Evolutionary conservation across 208 protist genomes (phyloP).

Genomic region (Crithidia mellificae): DNA sequence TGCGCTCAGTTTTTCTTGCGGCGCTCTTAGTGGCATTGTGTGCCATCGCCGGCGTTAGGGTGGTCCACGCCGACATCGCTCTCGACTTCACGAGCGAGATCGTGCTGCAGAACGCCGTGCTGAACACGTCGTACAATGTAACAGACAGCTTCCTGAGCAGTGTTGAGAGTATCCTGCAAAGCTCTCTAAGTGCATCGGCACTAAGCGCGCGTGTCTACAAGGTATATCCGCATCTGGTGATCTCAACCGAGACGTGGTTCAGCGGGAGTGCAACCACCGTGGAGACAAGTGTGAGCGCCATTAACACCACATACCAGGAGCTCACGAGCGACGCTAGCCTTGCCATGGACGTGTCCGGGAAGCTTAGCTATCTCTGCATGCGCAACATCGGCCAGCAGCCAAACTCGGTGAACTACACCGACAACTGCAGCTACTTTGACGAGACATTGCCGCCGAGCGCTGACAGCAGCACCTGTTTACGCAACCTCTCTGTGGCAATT

Average conservation of each 20-base stretch:
- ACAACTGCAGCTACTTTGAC: conserved; percentile 39
- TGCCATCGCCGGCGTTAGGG: not conserved
- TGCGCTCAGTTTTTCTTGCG: not conserved
- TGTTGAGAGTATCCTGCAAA: conserved; percentile 33
- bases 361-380: conserved; percentile 45
- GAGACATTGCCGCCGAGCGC: conserved; percentile 6
- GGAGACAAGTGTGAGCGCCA: conserved; percentile 1
- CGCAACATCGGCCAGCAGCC: conserved; percentile 47
- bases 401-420: conserved; percentile 33
- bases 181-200: conserved; percentile 13
- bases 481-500: conserved; percentile 31
- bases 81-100: conserved; percentile 45
- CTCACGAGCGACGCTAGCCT: conserved; percentile 15
- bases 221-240: conserved; percentile 34
- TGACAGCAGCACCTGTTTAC: conserved; percentile 14
- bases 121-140: conserved; percentile 27
- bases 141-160: conserved; percentile 25
- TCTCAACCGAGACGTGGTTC: conserved; percentile 43
- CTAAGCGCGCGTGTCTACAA: conserved; percentile 27
- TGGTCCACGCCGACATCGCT: conserved; percentile 22
- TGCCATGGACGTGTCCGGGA: conserved; percentile 11
- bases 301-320: conserved; percentile 37
- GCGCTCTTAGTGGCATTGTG: conserved; percentile 4
- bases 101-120: conserved; percentile 36
- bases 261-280: conserved; percentile 27